A percentile compares a stretch with the other conserved stretches of the same genome.
These are phyloP conservation scores for Streptanthus diversifolius DNA, from an alignment of 345 rosid species.

Conservation along the genomic window DNA sequence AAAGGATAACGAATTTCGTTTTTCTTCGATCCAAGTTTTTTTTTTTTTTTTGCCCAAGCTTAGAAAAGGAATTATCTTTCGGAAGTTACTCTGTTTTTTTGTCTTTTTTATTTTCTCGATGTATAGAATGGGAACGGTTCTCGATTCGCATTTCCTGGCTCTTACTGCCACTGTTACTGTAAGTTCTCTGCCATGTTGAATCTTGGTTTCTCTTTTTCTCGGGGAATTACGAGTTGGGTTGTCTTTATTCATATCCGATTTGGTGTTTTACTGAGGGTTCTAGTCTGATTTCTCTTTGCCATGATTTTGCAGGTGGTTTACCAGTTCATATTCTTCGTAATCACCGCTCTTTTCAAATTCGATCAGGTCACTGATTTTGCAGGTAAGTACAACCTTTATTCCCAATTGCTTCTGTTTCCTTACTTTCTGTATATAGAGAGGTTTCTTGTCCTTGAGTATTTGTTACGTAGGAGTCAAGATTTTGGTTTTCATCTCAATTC, in stretches of 20 bases:
- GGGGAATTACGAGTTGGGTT: neutral
- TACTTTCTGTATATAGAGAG: neutral
- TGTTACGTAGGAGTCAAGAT: conserved; percentile 5
- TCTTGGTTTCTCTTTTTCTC: neutral
- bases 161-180: conserved; percentile 55
- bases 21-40: neutral
- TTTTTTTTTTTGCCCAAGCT: neutral
- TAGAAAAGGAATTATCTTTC: neutral
- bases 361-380: conserved; percentile 97
- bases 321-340: conserved; percentile 65
- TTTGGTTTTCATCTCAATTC: neutral
- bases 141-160: conserved; percentile 80
- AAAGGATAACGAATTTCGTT: conserved; percentile 26
- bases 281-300: neutral
- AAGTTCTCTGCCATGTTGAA: neutral
- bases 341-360: conserved; percentile 75
- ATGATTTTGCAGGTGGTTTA: conserved; percentile 55
- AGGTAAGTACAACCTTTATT: conserved; percentile 42
- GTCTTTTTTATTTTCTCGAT: neutral
- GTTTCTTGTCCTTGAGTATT: neutral
- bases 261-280: neutral
- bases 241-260: neutral
- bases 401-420: neutral
- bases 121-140: conserved; percentile 62
- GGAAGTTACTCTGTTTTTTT: neutral